Base-by-base conservation (phyloP, 805 yeast genomes). In the Kazachstania kunashirensis region DNA sequence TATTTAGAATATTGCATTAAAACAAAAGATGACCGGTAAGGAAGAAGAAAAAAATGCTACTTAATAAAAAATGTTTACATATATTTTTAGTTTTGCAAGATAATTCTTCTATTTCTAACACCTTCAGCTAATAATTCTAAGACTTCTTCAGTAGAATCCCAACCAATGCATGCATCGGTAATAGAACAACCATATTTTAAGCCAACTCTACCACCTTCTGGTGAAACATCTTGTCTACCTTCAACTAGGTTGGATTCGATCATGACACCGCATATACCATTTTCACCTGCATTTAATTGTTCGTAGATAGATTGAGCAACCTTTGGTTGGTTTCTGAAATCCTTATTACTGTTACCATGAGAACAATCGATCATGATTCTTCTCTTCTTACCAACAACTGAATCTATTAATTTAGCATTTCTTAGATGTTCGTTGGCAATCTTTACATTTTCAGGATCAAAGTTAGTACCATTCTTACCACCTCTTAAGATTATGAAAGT, bases 141-240 rank as follows among this genome's bases (percentile, higher is more conserved):
- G 38, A 85, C 89, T 18, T 60, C 63, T 33, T 70, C 89, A 13
- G 98, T 89, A 33, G 76, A 68, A 37, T 82, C 92, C 85, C 95
- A 84, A 42, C 84, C 73, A 42, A 89, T 86, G 70, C 98, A 89
- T 23, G 96, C 95, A 62, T 89, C 98, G n/a, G 98, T 89, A 52
- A 89, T 86, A 21, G 95, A 83, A 45, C 86, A 84, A 44, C 98
- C 98, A 65, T 89, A 89, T 54, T 81, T 75, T 63, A 89, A 73
- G 16, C 69, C 74, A 37, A 69, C 70, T 55, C 80, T 79, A 37
- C 95, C 95, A 36, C 78, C 80, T 40, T 74, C 66, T 32, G 84
- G 73, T 40, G 89, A 88, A 42, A 86, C 86, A 53, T 82, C 78
- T 68, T 92, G 98, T 66, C 94, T 80, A 36, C 98, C 98, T 59